Conservation (phyloP, 257 asterid species). For the Marsdenia floribunda region DNA sequence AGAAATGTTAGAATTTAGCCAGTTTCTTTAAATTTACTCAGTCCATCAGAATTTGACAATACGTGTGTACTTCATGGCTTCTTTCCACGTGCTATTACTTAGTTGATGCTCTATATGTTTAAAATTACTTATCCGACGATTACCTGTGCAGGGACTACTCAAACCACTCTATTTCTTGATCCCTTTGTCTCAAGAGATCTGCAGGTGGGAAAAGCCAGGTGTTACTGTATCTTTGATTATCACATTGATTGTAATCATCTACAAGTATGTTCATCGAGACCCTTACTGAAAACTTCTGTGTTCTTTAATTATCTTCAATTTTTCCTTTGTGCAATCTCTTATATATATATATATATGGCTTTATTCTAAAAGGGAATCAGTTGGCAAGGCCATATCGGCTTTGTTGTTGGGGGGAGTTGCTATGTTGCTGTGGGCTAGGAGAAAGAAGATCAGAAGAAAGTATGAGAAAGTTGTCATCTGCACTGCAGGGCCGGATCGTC, state of each 20-base stretch:
- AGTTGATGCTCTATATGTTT: background rate
- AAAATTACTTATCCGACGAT: background rate
- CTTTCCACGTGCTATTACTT: background rate
- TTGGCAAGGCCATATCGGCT: constrained; percentile 55
- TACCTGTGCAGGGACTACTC: constrained; percentile 50
- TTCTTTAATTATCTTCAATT: too few relatives aligned
- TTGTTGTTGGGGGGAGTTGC: constrained; percentile 44
- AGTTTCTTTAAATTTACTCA: background rate
- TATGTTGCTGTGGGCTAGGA: constrained; percentile 41
- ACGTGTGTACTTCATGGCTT: background rate
- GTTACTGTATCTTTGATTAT: constrained; percentile 32
- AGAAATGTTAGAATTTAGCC: too few relatives aligned
- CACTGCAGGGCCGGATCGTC: constrained; percentile 50
- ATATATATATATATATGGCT: background rate
- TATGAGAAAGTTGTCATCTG: constrained; percentile 43
- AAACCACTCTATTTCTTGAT: constrained; percentile 34
- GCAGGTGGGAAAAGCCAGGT: constrained; percentile 62
- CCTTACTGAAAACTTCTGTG: background rate
- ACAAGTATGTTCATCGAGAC: constrained; percentile 42
- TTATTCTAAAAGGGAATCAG: constrained; percentile 52
- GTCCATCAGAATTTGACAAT: background rate
- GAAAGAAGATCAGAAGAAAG: constrained; percentile 26
- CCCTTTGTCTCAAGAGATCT: constrained; percentile 32
- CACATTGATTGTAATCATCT: constrained; percentile 39
- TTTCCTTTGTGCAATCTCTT: background rate